Evolutionary conservation across 768 basidiomycete species (phyloP), one percentile per base, ranked within the genome.

Genomic region (Boletus rubroflammeus): DNA sequence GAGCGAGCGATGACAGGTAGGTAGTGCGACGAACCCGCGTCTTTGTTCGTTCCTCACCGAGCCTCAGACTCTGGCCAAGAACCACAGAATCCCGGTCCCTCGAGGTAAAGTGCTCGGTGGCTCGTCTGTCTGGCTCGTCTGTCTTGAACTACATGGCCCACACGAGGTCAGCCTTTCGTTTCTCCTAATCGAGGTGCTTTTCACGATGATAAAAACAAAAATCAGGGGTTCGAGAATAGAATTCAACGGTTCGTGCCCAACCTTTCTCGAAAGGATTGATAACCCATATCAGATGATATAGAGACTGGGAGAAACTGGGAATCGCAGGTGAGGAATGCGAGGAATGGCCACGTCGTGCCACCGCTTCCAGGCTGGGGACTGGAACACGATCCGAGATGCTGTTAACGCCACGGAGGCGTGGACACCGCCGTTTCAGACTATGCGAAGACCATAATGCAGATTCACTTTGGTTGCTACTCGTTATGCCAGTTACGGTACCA

Each of bases 171-270:
- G 32, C n/a, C 11, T 31, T 32, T 26, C 8, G 13, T 1, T 34
- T 25, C 9, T 8, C 7, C 25, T 19, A 1, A 43, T 34, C 10
- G 35, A 29, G 19, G 5, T 11, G 7, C 19, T 42, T 47, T 36
- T 17, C 26, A 49, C 34, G n/a, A 46, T 2, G 31, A 47, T 19
- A 26, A 28, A 31, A 19, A 36, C 41, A 14, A 13, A 28, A 41
- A 31, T 14, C 17, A 61, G 51, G 10, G 62, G 54, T 32, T 55
- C 62, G 29, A 47, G 34, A 35, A 51, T 64, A 51, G 59, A 64
- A 28, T 54, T 53, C 34, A 51, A 61, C 6, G 54, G 53, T 62
- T 19, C 23, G 54, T 29, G 6, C 32, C 5, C 15, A 2, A 5
- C 32, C 34, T 21, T 7, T 34, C 43, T 25, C 29, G 2, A 17